Conservation (phyloP, 2,329 filamentous ascomycete species). For the Pestalotiopsis sp. region DNA sequence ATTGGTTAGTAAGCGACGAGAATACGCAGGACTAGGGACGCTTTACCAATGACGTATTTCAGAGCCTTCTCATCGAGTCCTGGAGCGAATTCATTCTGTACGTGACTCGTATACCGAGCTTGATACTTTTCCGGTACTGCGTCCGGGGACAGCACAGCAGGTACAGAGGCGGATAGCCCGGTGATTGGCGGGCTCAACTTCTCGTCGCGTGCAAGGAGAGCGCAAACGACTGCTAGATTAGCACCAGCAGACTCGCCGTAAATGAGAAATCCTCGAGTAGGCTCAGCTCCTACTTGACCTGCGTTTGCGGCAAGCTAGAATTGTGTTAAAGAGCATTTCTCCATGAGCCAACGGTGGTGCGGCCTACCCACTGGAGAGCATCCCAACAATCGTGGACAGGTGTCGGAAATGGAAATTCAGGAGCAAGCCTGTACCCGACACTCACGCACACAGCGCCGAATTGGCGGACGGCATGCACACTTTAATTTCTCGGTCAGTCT, state of each 20-base stretch:
- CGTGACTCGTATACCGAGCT: background rate
- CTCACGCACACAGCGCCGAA: background rate
- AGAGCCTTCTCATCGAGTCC: background rate
- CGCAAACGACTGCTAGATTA: background rate
- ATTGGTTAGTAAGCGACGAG: no score
- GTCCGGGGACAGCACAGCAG: background rate
- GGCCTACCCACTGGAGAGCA: background rate
- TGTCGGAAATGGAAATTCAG: background rate
- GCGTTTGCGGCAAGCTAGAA: background rate
- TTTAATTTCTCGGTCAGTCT: background rate
- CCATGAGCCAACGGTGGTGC: no score
- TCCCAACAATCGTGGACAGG: background rate
- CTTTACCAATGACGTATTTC: background rate
- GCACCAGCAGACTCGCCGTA: background rate
- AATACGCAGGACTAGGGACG: no score
- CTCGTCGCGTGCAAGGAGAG: background rate
- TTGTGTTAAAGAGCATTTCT: background rate
- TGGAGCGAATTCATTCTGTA: background rate
- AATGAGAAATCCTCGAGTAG: background rate
- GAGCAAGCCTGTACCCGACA: background rate
- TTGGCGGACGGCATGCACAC: background rate
- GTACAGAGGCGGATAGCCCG: background rate
- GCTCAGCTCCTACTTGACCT: background rate
- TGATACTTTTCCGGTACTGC: background rate
- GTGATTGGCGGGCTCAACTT: background rate